These are phyloP conservation scores for Diaporthe humulicola DNA, from an alignment of 2,329 filamentous ascomycete species.

Conservation along the genomic window DNA sequence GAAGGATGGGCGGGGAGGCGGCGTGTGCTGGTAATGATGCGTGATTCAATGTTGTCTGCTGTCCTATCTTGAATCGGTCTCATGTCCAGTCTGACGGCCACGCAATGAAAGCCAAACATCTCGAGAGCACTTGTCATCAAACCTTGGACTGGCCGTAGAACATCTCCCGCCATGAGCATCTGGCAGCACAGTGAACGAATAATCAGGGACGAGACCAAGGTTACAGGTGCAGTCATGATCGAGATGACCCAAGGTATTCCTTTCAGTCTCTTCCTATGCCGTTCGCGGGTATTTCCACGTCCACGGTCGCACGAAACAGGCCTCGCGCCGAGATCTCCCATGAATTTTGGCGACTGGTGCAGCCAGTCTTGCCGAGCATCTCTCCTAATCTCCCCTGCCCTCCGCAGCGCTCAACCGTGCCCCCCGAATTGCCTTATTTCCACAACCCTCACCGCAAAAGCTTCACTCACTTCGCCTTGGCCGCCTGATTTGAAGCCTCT, in stretches of 20 bases:
- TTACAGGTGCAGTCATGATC: not conserved
- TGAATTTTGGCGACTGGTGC: not conserved
- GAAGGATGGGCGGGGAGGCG: conserved; percentile 55
- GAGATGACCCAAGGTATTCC: not conserved
- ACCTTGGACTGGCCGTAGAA: too few species aligned
- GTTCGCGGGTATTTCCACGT: not conserved
- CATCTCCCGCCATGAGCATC: too few species aligned
- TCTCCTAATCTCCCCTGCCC: not conserved
- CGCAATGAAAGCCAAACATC: too few species aligned
- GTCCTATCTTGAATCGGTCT: not conserved
- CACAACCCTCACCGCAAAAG: not conserved
- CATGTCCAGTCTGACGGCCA: not conserved
- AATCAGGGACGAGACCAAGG: not conserved
- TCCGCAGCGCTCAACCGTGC: not conserved
- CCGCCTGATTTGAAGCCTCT: conserved; percentile 71
- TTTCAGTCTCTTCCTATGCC: not conserved
- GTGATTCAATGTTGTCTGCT: not conserved
- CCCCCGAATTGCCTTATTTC: not conserved
- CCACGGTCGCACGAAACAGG: not conserved
- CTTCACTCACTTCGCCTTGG: conserved; percentile 64
- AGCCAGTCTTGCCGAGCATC: not conserved
- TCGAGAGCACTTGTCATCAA: not conserved
- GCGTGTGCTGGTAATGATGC: conserved; percentile 54
- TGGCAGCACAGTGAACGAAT: not conserved
- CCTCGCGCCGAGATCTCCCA: not conserved